A percentile compares a stretch with the other conserved stretches of the same genome.
phyloP scores from a whole-genome alignment of 2,329 filamentous ascomycete species.

The Trichoderma guizhouense region DNA sequence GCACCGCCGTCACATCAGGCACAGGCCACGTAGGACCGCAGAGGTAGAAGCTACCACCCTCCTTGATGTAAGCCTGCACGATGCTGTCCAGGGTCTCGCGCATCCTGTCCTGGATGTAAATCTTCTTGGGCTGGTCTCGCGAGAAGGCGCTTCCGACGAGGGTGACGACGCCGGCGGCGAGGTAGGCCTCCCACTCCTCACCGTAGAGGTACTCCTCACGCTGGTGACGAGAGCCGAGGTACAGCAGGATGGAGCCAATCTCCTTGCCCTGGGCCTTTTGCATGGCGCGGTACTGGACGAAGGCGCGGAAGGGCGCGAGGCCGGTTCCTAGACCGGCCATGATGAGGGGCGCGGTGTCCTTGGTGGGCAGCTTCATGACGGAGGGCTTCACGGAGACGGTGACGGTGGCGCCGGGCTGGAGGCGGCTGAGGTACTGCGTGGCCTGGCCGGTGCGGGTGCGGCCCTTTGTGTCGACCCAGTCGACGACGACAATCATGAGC shows the following conservation, averaged over 20 bases:
- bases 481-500: slow-evolving; percentile 94
- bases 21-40: slow-evolving; percentile 98
- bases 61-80: slow-evolving; percentile 76
- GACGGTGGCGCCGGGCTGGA: slow-evolving; percentile 72
- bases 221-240: slow-evolving; percentile 96
- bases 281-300: slow-evolving; percentile 96
- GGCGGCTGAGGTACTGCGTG: slow-evolving; percentile 78
- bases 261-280: slow-evolving; percentile 97
- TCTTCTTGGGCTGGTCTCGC: slow-evolving; percentile 95
- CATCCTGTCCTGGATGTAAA: slow-evolving; percentile 99
- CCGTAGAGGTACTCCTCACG: slow-evolving; percentile 98
- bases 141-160: slow-evolving; percentile 92
- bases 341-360: slow-evolving; percentile 88
- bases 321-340: slow-evolving; percentile 99
- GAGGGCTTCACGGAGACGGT: slow-evolving; percentile 96
- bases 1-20: slow-evolving; percentile 88
- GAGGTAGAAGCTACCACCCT: slow-evolving; percentile 92
- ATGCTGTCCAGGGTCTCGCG: slow-evolving; percentile 80
- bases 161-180: slow-evolving; percentile 92
- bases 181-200: slow-evolving; percentile 98
- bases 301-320: slow-evolving; percentile 97
- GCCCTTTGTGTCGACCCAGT: slow-evolving; percentile 87
- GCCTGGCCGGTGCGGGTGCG: slow-evolving; percentile 90
- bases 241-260: slow-evolving; percentile 88
- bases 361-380: slow-evolving; percentile 95